These are phyloP conservation scores for Lipomyces lipofer DNA, from an alignment of 805 yeast genomes.

Conservation along the genomic window DNA sequence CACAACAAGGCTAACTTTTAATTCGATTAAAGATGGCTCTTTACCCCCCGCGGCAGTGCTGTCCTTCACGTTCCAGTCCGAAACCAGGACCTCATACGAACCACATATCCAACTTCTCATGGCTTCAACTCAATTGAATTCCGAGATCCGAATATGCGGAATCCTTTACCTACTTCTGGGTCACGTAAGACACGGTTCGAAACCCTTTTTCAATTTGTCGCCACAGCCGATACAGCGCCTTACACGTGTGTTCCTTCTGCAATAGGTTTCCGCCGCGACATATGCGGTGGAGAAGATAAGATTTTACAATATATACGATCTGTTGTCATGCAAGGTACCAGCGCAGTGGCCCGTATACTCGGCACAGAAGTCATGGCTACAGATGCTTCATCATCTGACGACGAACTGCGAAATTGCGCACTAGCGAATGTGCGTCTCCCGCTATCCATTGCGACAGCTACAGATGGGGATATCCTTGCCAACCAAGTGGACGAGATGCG, in stretches of 20 bases:
- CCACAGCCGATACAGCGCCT: conserved; percentile 52
- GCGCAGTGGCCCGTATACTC: conserved; percentile 44
- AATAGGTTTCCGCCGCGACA: conserved; percentile 47
- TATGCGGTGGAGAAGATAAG: conserved; percentile 61
- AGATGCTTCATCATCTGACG: conserved; percentile 24
- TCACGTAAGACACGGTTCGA: neutral
- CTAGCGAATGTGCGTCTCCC: conserved; percentile 51
- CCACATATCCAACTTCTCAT: conserved; percentile 7
- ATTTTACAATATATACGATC: conserved; percentile 51
- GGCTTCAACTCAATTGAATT: neutral
- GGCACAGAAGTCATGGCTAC: conserved; percentile 42
- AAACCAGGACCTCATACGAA: conserved; percentile 4
- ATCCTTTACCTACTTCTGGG: neutral
- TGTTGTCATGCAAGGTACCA: conserved; percentile 50
- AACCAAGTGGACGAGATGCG: conserved; percentile 32
- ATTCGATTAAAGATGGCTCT: neutral
- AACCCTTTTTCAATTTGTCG: conserved; percentile 47
- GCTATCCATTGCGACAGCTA: conserved; percentile 26
- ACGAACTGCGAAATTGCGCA: conserved; percentile 30
- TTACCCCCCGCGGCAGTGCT: conserved; percentile 6
- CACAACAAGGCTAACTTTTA: neutral
- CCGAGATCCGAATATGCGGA: neutral
- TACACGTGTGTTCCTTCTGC: conserved; percentile 50
- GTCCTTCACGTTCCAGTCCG: conserved; percentile 4
- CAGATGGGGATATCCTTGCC: conserved; percentile 11